Evolutionary conservation across 2,329 filamentous ascomycete species (phyloP), one percentile per base, ranked within the genome.

Genomic region (Phoma sp.): DNA sequence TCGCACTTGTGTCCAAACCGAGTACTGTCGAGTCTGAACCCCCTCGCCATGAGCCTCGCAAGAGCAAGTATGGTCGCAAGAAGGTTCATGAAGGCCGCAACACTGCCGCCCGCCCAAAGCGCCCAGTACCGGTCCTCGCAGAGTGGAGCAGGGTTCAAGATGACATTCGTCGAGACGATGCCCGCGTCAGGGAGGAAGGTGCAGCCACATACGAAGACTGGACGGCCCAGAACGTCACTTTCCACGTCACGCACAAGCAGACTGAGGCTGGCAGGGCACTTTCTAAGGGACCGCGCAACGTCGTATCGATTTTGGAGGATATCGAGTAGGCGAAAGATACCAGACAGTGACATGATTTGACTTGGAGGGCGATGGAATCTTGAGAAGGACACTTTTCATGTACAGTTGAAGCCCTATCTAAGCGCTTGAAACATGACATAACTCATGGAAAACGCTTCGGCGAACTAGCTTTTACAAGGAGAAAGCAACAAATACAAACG

Each of bases 241-340:
- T 60, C 40, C 40, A 53, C 9, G 49, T 55, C 36, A 51, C 35
- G 4, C 51, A 55, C 47, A 60, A 52, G 50, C 42, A 8, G 5
- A 50, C 47, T 4, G 41, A 46, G 25, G 35, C 36, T 9, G 46
- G 46, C 1, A 46, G 41, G 22, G 9, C 30, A 3, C 8, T 46
- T 4, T 35, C n/a, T n/a, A 44, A 44, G 14, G 47, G 55, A 9
- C 44, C 47, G 39, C 44, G 50, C 7, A 49, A 57, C 41, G 36
- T 52, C 3, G 7, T 51, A n/a, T 46, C 38, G 9, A 30, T 51
- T 10, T 48, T 32, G 1, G 25, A 54, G 22, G 55, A 58, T 38
- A 52, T 23, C 13, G 47, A 55, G 22, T 48, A 51, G 50, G n/a
- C 22, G 29, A 18, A 18, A 18, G 18, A 18, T 18, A 18, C 18